phyloP scores from a whole-genome alignment of 2,329 filamentous ascomycete species.

The Fusarium dimerum region DNA sequence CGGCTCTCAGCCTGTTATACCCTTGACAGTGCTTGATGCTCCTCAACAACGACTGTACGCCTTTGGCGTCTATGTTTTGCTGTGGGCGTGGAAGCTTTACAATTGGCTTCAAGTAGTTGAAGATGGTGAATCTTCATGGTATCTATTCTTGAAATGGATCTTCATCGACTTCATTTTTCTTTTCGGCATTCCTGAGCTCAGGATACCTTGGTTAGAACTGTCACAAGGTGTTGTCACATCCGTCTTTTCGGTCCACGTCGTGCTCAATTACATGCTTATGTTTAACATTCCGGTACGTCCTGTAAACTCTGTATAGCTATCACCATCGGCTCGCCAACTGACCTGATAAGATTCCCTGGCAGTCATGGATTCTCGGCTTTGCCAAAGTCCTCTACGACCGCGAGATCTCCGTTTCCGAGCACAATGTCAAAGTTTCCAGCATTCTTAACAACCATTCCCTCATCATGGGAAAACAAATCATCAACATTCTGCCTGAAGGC shows the following conservation, averaged over 20 bases:
- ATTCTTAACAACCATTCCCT: slow-evolving; percentile 91
- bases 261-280: slow-evolving; percentile 85
- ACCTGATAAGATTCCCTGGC: slow-evolving; percentile 63
- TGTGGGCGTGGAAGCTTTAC: slow-evolving; percentile 83
- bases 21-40: slow-evolving; percentile 79
- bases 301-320: background rate
- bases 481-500: slow-evolving; percentile 96
- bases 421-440: slow-evolving; percentile 81
- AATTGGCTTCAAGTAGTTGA: slow-evolving; percentile 80
- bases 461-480: slow-evolving; percentile 94
- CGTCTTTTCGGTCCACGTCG: slow-evolving; percentile 70
- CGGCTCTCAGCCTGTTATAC: slow-evolving; percentile 67
- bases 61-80: slow-evolving; percentile 71
- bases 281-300: slow-evolving; percentile 76
- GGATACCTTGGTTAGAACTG: slow-evolving; percentile 96
- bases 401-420: slow-evolving; percentile 91
- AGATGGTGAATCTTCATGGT: slow-evolving; percentile 83
- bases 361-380: slow-evolving; percentile 70
- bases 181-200: slow-evolving; percentile 81
- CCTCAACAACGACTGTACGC: slow-evolving; percentile 90
- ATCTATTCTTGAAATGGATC: slow-evolving; percentile 92
- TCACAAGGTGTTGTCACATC: slow-evolving; percentile 72
- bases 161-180: slow-evolving; percentile 83
- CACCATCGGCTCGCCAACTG: slow-evolving; percentile 8
- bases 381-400: slow-evolving; percentile 86